phyloP scores from a whole-genome alignment of 768 basidiomycete species.

The Gloeostereum incarnatum region DNA sequence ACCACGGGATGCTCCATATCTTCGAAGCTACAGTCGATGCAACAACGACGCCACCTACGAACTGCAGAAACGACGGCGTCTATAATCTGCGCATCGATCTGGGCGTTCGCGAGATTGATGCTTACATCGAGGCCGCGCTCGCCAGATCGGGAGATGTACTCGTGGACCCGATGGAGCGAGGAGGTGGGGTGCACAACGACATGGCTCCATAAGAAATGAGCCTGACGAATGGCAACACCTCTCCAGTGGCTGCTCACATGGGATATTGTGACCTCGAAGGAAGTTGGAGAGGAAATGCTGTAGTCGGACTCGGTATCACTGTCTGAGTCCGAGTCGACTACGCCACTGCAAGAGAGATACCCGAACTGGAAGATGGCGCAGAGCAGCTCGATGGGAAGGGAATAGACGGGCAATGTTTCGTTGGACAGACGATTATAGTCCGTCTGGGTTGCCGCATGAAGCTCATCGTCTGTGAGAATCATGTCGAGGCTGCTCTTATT shows the following conservation, averaged over 20 bases:
- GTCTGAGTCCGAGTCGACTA: slow-evolving; percentile 4
- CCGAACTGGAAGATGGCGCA: slow-evolving; percentile 21
- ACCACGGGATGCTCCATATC: background rate
- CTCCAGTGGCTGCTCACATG: slow-evolving; percentile 31
- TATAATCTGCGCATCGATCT: background rate
- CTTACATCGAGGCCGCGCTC: slow-evolving; percentile 21
- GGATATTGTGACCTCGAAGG: slow-evolving; percentile 28
- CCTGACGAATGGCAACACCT: slow-evolving; percentile 19
- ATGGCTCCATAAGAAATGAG: slow-evolving; percentile 29
- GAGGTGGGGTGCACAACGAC: slow-evolving; percentile 19
- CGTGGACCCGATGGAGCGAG: slow-evolving; percentile 12
- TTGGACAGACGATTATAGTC: too few species aligned
- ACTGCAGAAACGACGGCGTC: background rate
- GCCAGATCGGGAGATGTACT: slow-evolving; percentile 25
- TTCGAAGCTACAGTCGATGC: background rate
- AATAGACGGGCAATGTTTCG: slow-evolving; percentile 11
- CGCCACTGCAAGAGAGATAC: slow-evolving; percentile 7
- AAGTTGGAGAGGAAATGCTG: background rate
- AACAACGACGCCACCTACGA: background rate
- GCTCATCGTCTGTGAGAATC: too few species aligned
- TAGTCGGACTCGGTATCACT: slow-evolving; percentile 2
- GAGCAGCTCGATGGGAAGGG: slow-evolving; percentile 22
- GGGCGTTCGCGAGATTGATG: slow-evolving; percentile 6
- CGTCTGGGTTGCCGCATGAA: too few species aligned
- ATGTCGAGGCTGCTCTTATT: too few species aligned